Conservation (phyloP, 2,329 filamentous ascomycete species). For the Aureobasidium lini region DNA sequence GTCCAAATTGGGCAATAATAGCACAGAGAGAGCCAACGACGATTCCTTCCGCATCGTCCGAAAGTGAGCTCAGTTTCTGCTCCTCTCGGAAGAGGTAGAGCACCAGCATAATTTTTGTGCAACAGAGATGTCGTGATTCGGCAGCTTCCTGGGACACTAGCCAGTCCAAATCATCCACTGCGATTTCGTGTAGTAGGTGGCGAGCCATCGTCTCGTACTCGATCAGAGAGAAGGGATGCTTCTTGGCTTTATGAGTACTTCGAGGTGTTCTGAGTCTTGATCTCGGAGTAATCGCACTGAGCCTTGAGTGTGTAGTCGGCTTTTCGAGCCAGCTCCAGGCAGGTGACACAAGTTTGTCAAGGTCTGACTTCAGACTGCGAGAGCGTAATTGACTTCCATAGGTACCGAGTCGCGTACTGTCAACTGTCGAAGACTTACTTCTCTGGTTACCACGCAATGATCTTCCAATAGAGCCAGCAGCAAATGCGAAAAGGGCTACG, state of each 20-base stretch:
- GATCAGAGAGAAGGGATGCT: slow-evolving; percentile 2
- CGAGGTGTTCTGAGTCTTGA: slow-evolving; percentile 1
- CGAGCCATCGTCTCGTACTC: slow-evolving; percentile 15
- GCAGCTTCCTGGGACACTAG: slow-evolving; percentile 33
- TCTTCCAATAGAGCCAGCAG: slow-evolving; percentile 14
- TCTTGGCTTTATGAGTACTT: not conserved
- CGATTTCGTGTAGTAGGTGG: slow-evolving; percentile 9
- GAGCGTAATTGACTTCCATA: not conserved
- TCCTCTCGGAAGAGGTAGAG: slow-evolving; percentile 88
- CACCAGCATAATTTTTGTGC: slow-evolving; percentile 45
- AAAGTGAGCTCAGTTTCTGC: slow-evolving; percentile 60
- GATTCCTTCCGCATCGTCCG: not conserved
- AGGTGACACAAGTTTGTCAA: not conserved
- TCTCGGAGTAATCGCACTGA: slow-evolving; percentile 5
- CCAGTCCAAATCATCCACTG: slow-evolving; percentile 14
- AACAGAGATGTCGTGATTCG: slow-evolving; percentile 36
- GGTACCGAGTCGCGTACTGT: not conserved
- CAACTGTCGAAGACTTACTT: not conserved
- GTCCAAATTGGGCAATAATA: slow-evolving; percentile 69
- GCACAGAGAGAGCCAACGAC: slow-evolving; percentile 47
- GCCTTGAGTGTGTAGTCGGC: not conserved
- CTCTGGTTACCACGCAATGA: not conserved
- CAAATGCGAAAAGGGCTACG: slow-evolving; percentile 14
- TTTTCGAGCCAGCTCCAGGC: slow-evolving; percentile 6
- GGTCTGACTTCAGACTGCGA: not conserved